Conservation (phyloP, 192 early-diverging fungal genomes). For the Gonapodya prolifera region DNA sequence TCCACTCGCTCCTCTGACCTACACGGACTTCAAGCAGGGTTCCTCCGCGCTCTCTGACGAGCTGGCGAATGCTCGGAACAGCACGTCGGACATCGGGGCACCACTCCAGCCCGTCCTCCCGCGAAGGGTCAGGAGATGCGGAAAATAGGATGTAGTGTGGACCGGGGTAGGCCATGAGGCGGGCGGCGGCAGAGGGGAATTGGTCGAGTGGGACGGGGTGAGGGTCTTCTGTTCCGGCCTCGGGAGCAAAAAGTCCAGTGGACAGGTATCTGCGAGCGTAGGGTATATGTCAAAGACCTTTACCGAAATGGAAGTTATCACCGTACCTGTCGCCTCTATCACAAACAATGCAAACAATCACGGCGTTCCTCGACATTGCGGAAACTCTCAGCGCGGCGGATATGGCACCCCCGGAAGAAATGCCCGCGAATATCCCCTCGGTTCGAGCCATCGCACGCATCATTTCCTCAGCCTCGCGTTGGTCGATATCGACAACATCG, state of each 20-base stretch:
- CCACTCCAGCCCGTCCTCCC: background rate
- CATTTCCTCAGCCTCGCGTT: background rate
- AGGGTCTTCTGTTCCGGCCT: background rate
- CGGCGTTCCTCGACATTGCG: background rate
- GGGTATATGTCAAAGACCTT: background rate
- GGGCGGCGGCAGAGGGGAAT: background rate
- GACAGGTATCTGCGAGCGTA: background rate
- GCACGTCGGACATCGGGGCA: background rate
- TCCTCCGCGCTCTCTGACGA: background rate
- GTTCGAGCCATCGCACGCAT: slow-evolving; percentile 3
- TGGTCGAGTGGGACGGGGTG: background rate
- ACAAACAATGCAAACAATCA: slow-evolving; percentile 1
- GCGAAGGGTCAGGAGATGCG: background rate
- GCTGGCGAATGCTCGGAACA: background rate
- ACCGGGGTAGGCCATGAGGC: background rate
- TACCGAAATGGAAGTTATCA: background rate
- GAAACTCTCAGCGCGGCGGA: background rate
- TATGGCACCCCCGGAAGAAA: background rate
- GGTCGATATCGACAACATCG: background rate
- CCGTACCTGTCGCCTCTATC: background rate
- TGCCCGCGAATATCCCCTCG: background rate
- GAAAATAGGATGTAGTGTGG: background rate
- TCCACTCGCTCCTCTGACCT: background rate
- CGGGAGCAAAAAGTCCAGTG: background rate
- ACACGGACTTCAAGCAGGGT: background rate